Evolutionary conservation across 306 rosid genomes (phyloP).

Genomic region (Prunus fruticosa): DNA sequence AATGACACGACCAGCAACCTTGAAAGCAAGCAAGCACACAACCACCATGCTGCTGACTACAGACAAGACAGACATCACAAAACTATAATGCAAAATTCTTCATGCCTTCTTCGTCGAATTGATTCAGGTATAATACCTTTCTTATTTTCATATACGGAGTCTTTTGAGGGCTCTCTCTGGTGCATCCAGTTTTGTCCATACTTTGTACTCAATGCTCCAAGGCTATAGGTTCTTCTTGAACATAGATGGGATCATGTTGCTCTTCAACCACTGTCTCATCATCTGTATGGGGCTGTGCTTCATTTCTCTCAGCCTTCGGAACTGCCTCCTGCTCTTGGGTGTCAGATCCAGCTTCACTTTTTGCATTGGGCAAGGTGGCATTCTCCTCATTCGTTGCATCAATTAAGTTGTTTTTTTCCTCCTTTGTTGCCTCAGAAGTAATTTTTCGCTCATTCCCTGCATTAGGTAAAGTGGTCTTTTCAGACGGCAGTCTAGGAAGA

Average conservation of each 20-base stretch:
- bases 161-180: constrained; percentile 26
- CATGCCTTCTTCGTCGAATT: constrained; percentile 51
- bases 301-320: constrained; percentile 35
- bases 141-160: constrained; percentile 46
- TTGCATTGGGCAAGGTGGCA: constrained; percentile 13
- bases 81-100: constrained; percentile 49
- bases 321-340: constrained; percentile 27
- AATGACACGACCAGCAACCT: constrained; percentile 60
- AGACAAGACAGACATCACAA: constrained; percentile 59
- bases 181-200: constrained; percentile 31
- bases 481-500: constrained; percentile 81
- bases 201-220: constrained; percentile 38
- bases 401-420: constrained; percentile 38
- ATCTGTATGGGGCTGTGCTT: constrained; percentile 35
- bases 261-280: constrained; percentile 42
- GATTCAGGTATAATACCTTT: constrained; percentile 46
- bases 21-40: constrained; percentile 40
- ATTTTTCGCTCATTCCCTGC: constrained; percentile 38
- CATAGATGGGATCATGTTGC: constrained; percentile 38
- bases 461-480: constrained; percentile 50
- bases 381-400: constrained; percentile 37
- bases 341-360: constrained; percentile 34
- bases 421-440: constrained; percentile 47
- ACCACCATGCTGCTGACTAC: constrained; percentile 59
- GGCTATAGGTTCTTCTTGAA: constrained; percentile 47